A percentile compares a stretch with the other conserved stretches of the same genome.
phyloP scores from a whole-genome alignment of 805 yeast species.

The Yarrowia osloensis region DNA sequence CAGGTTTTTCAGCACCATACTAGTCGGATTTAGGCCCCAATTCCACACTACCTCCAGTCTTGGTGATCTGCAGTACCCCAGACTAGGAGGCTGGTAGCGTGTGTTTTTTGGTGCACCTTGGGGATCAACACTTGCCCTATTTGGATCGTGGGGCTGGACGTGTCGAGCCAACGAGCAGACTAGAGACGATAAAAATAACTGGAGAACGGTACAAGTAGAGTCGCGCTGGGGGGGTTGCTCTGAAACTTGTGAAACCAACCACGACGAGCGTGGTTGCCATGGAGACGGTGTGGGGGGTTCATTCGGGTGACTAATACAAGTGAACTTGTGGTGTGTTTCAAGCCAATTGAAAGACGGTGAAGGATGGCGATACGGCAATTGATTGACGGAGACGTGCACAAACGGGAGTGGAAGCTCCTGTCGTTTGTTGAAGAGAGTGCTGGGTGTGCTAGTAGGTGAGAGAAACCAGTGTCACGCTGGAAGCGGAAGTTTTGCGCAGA shows the following conservation, averaged over 20 bases:
- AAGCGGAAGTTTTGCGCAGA: too few relatives aligned
- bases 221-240: not conserved
- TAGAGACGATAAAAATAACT: not conserved
- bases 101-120: not conserved
- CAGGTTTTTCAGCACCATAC: too few relatives aligned
- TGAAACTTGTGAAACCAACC: too few relatives aligned
- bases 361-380: not conserved
- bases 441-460: too few relatives aligned
- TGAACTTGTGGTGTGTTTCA: too few relatives aligned
- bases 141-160: not conserved
- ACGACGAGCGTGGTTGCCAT: too few relatives aligned
- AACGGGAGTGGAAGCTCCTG: not conserved
- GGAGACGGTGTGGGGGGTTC: not conserved
- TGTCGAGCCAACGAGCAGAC: not conserved
- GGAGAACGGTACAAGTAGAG: not conserved
- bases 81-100: slow-evolving; percentile 11
- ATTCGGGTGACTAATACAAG: too few relatives aligned
- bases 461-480: too few relatives aligned
- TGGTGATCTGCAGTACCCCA: not conserved
- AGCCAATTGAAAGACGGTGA: too few relatives aligned
- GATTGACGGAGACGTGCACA: not conserved
- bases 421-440: too few relatives aligned
- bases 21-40: too few relatives aligned
- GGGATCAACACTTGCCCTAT: not conserved
- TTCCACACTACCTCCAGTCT: not conserved